Evolutionary conservation across 106 monocot genomes (phyloP).

Genomic region (Dendrobium catenatum): DNA sequence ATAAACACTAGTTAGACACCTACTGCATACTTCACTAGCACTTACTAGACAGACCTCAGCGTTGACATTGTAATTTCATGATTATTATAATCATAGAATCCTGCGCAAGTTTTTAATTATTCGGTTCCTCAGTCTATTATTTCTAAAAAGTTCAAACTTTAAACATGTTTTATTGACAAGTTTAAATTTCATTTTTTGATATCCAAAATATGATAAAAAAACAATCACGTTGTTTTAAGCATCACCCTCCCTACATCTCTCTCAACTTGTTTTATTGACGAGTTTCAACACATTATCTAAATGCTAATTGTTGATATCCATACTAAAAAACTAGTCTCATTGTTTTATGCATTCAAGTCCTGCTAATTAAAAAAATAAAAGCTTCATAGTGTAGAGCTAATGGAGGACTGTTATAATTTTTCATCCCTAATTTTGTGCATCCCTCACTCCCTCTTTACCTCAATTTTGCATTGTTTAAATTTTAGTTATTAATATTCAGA

Average conservation of each 20-base stretch:
- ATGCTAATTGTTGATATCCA: neutral
- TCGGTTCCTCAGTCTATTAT: neutral
- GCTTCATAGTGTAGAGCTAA: no score
- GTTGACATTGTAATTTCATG: neutral
- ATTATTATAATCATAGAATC: neutral
- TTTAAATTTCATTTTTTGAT: neutral
- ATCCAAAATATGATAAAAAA: neutral
- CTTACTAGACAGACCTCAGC: neutral
- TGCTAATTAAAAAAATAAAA: neutral
- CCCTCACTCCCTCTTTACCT: neutral
- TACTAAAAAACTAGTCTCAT: neutral
- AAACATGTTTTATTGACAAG: neutral
- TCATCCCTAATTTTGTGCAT: neutral
- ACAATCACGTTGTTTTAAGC: neutral
- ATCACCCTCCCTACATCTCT: neutral
- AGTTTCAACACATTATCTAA: neutral
- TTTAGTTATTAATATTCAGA: no score
- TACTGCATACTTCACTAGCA: neutral
- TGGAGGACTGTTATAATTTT: neutral
- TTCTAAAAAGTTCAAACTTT: neutral
- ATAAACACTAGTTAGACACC: neutral
- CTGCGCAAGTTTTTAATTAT: no score
- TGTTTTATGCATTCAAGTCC: neutral
- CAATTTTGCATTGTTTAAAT: no score
- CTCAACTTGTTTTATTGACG: neutral